Evolutionary conservation across 306 rosid genomes (phyloP), one percentile per base, ranked within the genome.

Genomic region (Clitoria ternatea): DNA sequence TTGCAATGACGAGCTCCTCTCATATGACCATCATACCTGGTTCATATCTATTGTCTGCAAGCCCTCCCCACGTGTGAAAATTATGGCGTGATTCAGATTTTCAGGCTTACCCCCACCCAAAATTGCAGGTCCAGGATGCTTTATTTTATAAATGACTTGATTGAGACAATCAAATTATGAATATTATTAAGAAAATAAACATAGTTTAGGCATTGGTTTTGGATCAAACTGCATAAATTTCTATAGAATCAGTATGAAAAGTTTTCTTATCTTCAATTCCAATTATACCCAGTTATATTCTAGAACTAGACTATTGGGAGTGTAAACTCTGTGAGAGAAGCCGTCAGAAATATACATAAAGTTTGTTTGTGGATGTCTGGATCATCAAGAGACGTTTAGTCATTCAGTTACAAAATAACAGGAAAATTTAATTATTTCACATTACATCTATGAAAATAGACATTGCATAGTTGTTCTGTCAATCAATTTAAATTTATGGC

Each of bases 101-200:
- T 95, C 99, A 42, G 99, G 99, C 87, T 95, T 95, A 61, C 99
- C 99, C 84, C 91, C 99, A 60, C 99, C 99, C 81, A 91, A 86
- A 63, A 91, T 86, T 3, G 97, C 96, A 18, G 96, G 97, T 64
- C 99, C 99, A 2, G 99, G 99, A 77, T 91, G 97, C 82, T 92
- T 95, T 80, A 95, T 95, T 77, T 83, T 86, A 85, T 95, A 91
- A 52, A 95, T 95, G 18, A 89, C 83, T 97, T 95, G 80, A 76
- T 65, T 18, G 15, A 61, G 53, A 59, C 30, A 76, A 75, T 44
- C 55, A 37, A 12, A n/a, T 15, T 69, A 15, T 69, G 45, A 50
- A 62, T 37, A 48, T 53, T 33, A 65, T 5, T 10, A 22, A 27
- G 7, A 15, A 42, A 40, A 30, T 17, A 13, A 17, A 62, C 20